Base-by-base conservation (phyloP, 2,329 filamentous ascomycete species). In the Stemphylium lycopersici region DNA sequence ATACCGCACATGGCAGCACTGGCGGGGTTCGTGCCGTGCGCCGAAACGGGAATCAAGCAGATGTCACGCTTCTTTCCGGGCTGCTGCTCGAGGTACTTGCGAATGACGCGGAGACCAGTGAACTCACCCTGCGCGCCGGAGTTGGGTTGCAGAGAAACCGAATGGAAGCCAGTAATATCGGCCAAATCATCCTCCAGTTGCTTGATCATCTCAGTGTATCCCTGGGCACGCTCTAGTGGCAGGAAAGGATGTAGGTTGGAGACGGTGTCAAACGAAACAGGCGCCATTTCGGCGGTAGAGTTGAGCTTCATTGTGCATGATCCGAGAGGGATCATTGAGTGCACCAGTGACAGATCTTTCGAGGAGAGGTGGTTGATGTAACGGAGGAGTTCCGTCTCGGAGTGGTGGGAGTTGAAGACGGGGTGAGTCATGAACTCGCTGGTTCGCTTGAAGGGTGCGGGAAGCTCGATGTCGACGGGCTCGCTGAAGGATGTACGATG, bases 241-340 rank as follows among this genome's bases (percentile, higher is more conserved):
- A 87, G 84, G 68, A 92, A 91, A 0, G 93, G 93, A 77, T 98
- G 93, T 31, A 96, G 82, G 57, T 88, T 86, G 37, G 90, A 84
- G 69, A 93, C 91, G 44, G 88, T 85, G 0, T 87, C 86, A 77
- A 87, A 88, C 0, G 90, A 90, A 50, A 97, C 83, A 6, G 93
- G 89, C 13, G 90, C 84, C 93, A 98, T 97, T 79, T 97, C 91
- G 0, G 90, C 90, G 3, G 93, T 95, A 37, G 90, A 90, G 74
- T 97, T 97, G 48, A 97, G 86, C 82, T 98, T 98, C 93, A 98
- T 98, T 12, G 93, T 98, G 81, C 93, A 98, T 1, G 93, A 97
- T 16, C 93, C 93, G 1, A 98, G 84, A 2, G 93, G 92, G 57
- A 98, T 98, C 93, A 98, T 98, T 13, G 93, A 97, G 78, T 98